A percentile compares a stretch with the other conserved stretches of the same genome.
Evolutionary conservation across 2,329 filamentous ascomycete genomes (phyloP).

Genomic region (Xylariaceae sp.): DNA sequence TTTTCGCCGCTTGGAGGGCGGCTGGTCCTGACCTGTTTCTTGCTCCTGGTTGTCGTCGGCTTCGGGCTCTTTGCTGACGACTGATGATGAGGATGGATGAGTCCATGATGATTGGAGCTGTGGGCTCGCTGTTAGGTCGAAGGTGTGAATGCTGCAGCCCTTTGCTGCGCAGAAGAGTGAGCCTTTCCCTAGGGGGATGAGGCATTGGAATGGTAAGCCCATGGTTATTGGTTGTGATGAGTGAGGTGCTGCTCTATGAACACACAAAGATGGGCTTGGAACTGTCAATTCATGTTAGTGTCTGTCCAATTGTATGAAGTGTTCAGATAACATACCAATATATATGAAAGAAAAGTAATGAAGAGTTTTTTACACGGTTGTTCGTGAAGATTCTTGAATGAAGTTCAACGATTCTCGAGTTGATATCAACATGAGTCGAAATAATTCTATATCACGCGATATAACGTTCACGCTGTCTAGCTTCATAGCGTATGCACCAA

Average conservation of each 20-base stretch:
- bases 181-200: constrained; percentile 45
- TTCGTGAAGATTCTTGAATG: background rate
- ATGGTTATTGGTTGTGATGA: constrained; percentile 11
- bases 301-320: background rate
- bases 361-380: background rate
- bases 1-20: constrained; percentile 17
- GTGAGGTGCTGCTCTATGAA: too few relatives aligned
- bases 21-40: constrained; percentile 3
- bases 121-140: constrained; percentile 41
- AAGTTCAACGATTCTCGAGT: background rate
- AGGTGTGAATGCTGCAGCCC: constrained; percentile 65
- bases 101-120: constrained; percentile 26
- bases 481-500: background rate
- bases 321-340: background rate
- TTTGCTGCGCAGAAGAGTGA: constrained; percentile 65
- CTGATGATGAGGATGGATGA: constrained; percentile 19
- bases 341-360: too few relatives aligned
- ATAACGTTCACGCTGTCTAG: background rate
- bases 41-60: background rate
- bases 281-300: too few relatives aligned
- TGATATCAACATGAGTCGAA: background rate
- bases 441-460: background rate
- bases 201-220: constrained; percentile 56
- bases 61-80: background rate
- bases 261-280: too few relatives aligned